Evolutionary conservation across 78 protist species (phyloP).

Genomic region (Salpingoeca rosetta): DNA sequence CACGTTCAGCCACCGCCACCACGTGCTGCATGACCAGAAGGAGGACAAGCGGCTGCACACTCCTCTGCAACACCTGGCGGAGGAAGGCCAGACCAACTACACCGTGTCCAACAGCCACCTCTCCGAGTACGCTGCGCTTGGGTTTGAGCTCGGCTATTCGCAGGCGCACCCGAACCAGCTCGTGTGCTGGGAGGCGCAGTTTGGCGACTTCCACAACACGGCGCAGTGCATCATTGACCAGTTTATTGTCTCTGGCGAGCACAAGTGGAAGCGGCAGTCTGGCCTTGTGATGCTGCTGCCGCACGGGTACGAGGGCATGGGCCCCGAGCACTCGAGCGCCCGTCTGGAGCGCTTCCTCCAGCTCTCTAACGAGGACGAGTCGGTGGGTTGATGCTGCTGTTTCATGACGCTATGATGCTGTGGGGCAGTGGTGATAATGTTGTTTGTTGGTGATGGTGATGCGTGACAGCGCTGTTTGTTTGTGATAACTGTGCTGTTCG

Average conservation of each 20-base stretch:
- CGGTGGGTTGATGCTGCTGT: too few species aligned
- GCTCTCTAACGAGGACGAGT: conserved; percentile 21
- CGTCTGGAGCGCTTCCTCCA: conserved; percentile 81
- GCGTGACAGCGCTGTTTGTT: too few species aligned
- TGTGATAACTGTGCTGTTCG: too few species aligned
- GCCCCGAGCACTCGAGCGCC: conserved; percentile 93
- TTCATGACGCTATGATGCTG: too few species aligned
- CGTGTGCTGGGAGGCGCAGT: conserved; percentile 95
- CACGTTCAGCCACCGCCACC: conserved; percentile 93
- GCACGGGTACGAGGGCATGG: conserved; percentile 93
- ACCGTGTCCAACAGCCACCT: conserved; percentile 60
- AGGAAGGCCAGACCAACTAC: conserved; percentile 24
- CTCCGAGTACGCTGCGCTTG: conserved; percentile 75
- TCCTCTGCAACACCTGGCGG: conserved; percentile 40
- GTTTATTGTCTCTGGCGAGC: conserved; percentile 64
- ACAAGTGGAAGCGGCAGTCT: conserved; percentile 78
- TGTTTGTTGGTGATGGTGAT: too few species aligned
- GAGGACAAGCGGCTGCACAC: conserved; percentile 13
- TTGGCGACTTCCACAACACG: conserved; percentile 88
- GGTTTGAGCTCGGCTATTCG: conserved; percentile 88
- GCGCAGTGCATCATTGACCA: conserved; percentile 92
- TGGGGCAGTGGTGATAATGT: too few species aligned
- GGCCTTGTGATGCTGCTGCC: conserved; percentile 84
- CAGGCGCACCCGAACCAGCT: conserved; percentile 68
- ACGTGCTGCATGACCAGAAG: conserved; percentile 82